Evolutionary conservation across 2,329 filamentous ascomycete genomes (phyloP), one percentile per base, ranked within the genome.

Genomic region (Aspergillus sp.): DNA sequence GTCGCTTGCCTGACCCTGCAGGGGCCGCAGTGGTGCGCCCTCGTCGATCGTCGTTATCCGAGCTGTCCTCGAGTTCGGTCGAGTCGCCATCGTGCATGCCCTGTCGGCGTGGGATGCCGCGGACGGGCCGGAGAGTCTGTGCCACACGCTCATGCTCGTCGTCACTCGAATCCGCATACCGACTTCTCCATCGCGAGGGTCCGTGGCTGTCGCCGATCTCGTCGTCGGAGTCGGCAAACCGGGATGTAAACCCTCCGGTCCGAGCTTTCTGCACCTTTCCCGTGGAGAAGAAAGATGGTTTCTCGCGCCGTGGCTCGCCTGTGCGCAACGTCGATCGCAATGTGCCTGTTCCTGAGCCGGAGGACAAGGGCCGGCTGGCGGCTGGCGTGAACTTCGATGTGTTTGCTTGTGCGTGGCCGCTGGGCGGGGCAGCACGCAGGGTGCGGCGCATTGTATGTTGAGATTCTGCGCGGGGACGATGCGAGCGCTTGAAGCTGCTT

Each of bases 401-500:
- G 42, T 20, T 32, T n/a, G 69, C 67, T 2, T 42, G n/a, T 10
- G 40, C 40, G 9, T 6, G 17, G 16, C 17, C 40, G 19, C 17
- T 42, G 3, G 40, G 40, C 14, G 40, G 40, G 17, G 16, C 40
- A 17, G 40, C 74, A 54, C 91, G 82, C 88, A 96, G 89, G 1
- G 88, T 90, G 47, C 78, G 81, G 52, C 86, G 86, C 78, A 96
- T 89, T 1, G 76, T 80, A 49, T 84, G 81, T 20, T 72, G 64
- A 3, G 76, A 75, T 0, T 78, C 78, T 41, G 78, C 71, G 38
- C 72, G 71, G 5, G 74, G 67, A 34, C 80, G 73, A 55, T 82
- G 81, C 41, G 77, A 72, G 23, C 89, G 86, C 64, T 83, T 88
- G 75, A 96, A 96, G 67, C 90, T 96, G 72, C 89, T 96, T 42